Conservation (phyloP, 257 asterid species). For the Solanum appendiculatum region DNA sequence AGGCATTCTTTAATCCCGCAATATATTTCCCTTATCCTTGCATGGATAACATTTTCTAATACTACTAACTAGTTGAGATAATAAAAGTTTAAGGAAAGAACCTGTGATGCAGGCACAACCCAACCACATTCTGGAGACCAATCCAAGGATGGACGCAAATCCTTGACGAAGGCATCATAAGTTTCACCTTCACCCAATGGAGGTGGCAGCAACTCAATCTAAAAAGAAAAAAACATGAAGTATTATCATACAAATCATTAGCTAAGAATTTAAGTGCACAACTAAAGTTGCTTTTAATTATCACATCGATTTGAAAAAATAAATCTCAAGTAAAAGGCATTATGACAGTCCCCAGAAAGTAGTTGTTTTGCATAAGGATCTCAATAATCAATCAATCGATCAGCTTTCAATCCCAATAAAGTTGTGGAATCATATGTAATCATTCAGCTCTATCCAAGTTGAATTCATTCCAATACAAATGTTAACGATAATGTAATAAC, state of each 20-base stretch:
- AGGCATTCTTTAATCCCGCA: not conserved
- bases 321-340: not conserved
- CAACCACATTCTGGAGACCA: conserved; percentile 72
- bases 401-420: not conserved
- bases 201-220: conserved; percentile 47
- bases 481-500: not conserved
- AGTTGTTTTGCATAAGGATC: not conserved
- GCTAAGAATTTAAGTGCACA: not conserved
- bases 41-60: not conserved
- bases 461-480: not conserved
- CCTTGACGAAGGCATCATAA: conserved; percentile 34
- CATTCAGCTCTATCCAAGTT: not conserved
- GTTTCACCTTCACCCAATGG: conserved; percentile 64
- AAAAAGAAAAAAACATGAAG: conserved; percentile 1
- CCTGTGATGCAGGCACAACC: conserved; percentile 49
- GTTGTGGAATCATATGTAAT: not conserved
- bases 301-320: not conserved
- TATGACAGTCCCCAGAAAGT: not conserved
- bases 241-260: not conserved
- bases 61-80: not conserved
- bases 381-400: not conserved
- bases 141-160: conserved; percentile 75
- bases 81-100: conserved; percentile 5
- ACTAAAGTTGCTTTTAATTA: not conserved
- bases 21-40: not conserved